A percentile compares a stretch with the other conserved stretches of the same genome.
Conservation (phyloP, 208 protist species). For the Crithidia fasciculata region DNA sequence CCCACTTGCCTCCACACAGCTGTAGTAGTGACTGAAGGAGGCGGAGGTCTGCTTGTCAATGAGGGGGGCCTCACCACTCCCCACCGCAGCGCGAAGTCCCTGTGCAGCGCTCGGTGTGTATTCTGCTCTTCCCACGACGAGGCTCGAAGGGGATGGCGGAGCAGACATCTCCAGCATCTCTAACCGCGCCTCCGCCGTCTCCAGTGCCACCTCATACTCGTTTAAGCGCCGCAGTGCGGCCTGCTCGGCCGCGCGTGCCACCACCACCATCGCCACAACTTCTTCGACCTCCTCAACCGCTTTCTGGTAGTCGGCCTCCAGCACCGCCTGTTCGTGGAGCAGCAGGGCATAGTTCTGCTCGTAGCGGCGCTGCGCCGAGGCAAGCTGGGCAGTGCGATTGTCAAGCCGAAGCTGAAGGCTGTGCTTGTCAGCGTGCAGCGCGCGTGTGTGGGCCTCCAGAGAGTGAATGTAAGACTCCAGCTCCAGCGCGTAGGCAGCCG, state of each 20-base stretch:
- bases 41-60: background rate
- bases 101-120: too few species aligned
- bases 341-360: slow-evolving; percentile 24
- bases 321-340: slow-evolving; percentile 12
- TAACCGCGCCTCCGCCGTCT: slow-evolving; percentile 7
- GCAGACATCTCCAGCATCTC: background rate
- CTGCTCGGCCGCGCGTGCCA: slow-evolving; percentile 27
- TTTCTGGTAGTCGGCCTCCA: slow-evolving; percentile 18
- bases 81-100: too few species aligned
- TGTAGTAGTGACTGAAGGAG: slow-evolving; percentile 1
- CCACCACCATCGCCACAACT: slow-evolving; percentile 23
- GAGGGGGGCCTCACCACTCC: too few species aligned
- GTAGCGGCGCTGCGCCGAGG: slow-evolving; percentile 13
- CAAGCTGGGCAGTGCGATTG: slow-evolving; percentile 16
- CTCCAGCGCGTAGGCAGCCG: slow-evolving; percentile 5
- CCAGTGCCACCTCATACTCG: slow-evolving; percentile 23
- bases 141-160: too few species aligned
- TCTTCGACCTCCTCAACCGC: slow-evolving; percentile 22
- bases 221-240: slow-evolving; percentile 25
- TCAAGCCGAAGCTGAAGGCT: slow-evolving; percentile 31
- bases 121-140: too few species aligned
- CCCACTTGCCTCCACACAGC: background rate
- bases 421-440: slow-evolving; percentile 19
- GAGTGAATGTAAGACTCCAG: slow-evolving; percentile 21
- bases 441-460: slow-evolving; percentile 13